Base-by-base conservation (phyloP, 768 basidiomycete genomes). In the Exidia glandulosa region DNA sequence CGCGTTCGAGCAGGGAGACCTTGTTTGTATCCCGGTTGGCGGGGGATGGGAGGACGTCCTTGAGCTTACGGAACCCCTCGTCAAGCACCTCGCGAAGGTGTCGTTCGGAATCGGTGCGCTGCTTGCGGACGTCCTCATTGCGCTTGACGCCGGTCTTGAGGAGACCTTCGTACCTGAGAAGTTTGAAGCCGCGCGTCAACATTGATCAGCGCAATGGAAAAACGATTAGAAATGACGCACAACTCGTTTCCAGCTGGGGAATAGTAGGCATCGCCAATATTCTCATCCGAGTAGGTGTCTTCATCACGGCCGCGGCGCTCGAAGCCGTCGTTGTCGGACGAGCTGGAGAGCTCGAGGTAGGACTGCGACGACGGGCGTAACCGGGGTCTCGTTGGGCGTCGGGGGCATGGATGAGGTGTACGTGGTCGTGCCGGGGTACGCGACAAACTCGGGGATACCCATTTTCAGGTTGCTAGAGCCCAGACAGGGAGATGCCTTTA, bases 11-110 rank as follows among this genome's bases (percentile, higher is more conserved):
- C 60, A 94, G 77, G 63, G 86, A 89, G 58, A 92, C 88, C 76
- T 95, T 95, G 81, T 87, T 90, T 10, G 89, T 85, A 79, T 93
- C 90, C 80, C 93, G 90, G 77, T 91, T 93, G 54, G 87, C 88
- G n/a, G n/a, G n/a, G 61, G 86, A 79, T 30, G 93, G 93, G 66
- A 95, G 85, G 59, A 86, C 87, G 67, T 91, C 88, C 82, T 91
- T 92, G 76, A 95, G 85, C 61, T 87, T 82, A 66, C 86, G 83
- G 74, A 94, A 95, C 61, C 90, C 92, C 60, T 95, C 92, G 59
- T 93, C 79, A 70, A 95, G 88, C 74, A 94, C 93, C 67, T 94
- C 91, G 37, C 93, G 84, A 65, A 92, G 82, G 65, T 90, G 79
- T 78, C 94, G 89, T 77, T 93, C 90, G 29, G 90, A 91, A 78